phyloP scores from a whole-genome alignment of 768 basidiomycete species.

The Mycena maculata region DNA sequence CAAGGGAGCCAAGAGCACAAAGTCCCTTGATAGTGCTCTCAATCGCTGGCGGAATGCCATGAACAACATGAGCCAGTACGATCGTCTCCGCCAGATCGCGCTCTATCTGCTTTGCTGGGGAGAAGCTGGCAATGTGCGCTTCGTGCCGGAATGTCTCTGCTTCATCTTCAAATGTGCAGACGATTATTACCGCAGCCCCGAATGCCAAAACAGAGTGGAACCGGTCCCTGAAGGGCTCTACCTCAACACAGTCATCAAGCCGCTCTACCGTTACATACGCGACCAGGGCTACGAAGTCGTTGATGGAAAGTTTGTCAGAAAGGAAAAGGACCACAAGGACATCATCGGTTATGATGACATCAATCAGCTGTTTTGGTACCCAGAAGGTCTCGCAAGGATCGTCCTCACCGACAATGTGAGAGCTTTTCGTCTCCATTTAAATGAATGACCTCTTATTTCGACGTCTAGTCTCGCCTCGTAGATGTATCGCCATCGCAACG shows the following conservation, averaged over 20 bases:
- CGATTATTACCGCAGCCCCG: constrained; percentile 98
- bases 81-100: constrained; percentile 95
- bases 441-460: constrained; percentile 18
- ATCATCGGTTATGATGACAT: constrained; percentile 99
- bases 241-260: constrained; percentile 91
- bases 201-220: constrained; percentile 95
- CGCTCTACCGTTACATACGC: constrained; percentile 94
- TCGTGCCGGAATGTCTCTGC: constrained; percentile 95
- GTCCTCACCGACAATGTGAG: constrained; percentile 87
- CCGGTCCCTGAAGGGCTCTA: constrained; percentile 96
- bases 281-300: constrained; percentile 97
- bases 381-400: constrained; percentile 95
- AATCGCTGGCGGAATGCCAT: constrained; percentile 98
- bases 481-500: constrained; percentile 93
- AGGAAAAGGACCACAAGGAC: constrained; percentile 93
- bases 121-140: constrained; percentile 96
- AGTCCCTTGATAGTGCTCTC: constrained; percentile 93
- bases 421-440: constrained; percentile 27
- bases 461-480: constrained; percentile 83
- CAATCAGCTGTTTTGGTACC: constrained; percentile 99
- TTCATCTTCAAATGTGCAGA: constrained; percentile 99
- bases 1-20: constrained; percentile 66
- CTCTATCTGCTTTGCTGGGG: constrained; percentile 98
- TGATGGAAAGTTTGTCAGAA: constrained; percentile 93
- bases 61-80: constrained; percentile 99